phyloP scores from a whole-genome alignment of 768 basidiomycete species.

The Boletus vinaceobasis region DNA sequence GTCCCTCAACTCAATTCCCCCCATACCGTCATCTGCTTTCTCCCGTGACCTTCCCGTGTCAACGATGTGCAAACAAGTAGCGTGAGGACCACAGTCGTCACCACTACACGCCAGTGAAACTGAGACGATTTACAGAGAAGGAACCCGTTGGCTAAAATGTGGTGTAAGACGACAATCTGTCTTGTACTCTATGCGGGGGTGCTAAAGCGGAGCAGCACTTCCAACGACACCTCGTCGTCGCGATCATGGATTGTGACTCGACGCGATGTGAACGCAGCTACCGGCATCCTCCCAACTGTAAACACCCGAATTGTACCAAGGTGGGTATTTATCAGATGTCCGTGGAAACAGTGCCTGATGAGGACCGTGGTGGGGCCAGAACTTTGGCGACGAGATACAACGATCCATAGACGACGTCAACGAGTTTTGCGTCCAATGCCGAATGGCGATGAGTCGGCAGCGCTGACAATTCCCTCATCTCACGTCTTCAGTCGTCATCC shows the following conservation, averaged over 20 bases:
- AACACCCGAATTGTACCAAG: constrained; percentile 50
- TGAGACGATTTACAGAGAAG: constrained; percentile 48
- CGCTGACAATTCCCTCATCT: constrained; percentile 11
- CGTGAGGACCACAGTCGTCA: constrained; percentile 47
- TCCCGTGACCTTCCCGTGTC: not conserved
- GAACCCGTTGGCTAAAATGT: constrained; percentile 71
- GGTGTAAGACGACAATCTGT: constrained; percentile 44
- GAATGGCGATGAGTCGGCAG: constrained; percentile 48
- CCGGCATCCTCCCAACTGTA: constrained; percentile 56
- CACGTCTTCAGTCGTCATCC: constrained; percentile 1
- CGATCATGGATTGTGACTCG: constrained; percentile 73
- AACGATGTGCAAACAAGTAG: constrained; percentile 71
- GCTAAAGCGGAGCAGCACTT: constrained; percentile 54
- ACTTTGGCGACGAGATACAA: constrained; percentile 67
- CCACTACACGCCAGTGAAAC: not conserved
- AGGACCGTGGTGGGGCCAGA: constrained; percentile 36
- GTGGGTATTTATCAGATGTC: constrained; percentile 38
- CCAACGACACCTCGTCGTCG: constrained; percentile 69
- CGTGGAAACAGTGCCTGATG: constrained; percentile 11
- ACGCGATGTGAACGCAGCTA: constrained; percentile 60
- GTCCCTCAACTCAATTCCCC: constrained; percentile 15
- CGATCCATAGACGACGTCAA: constrained; percentile 66
- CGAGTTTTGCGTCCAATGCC: constrained; percentile 69
- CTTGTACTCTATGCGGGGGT: constrained; percentile 1
- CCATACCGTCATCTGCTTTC: not conserved